Evolutionary conservation across 805 yeast species (phyloP), one percentile per base, ranked within the genome.

Genomic region (Candida nanaspora): DNA sequence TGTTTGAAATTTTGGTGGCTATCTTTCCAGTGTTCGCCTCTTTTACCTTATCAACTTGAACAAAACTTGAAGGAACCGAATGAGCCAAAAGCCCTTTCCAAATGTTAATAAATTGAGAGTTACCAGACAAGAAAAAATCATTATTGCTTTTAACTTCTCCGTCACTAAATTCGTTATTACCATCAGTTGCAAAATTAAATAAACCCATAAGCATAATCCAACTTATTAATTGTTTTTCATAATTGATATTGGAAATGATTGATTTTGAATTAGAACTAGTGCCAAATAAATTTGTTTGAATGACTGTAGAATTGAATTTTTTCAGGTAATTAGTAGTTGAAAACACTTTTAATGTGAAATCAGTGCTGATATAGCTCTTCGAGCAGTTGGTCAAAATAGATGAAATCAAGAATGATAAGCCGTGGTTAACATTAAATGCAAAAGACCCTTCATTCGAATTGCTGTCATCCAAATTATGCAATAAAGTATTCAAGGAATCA

Each of bases 131-230:
- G 29, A 84, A 63, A 41, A 76, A 73, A 20, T 66, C 61, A 14
- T 70, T 69, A 29, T 82, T 83, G 0, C 55, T 42, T 7, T 41
- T 33, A 1, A 61, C 52, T 22, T 46, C 44, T 7, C 45, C 46
- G 32, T 57, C 57, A 18, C 14, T 18, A 4, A 16, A 18, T 8
- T 16, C 22, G 6, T 31, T 10, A 8, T 6, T 23, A 8, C 4
- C 22, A 15, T 16, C 20, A 3, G 60, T 48, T 2, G 57, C 61
- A 50, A 76, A 73, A 38, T 78, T 73, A 69, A 83, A 74, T 4
- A 82, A 56, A 2, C 91, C 91, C 44, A 70, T 65, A 19, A 84
- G 51, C 20, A 81, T 51, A 14, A 75, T 68, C 91, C 93, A 84
- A 32, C 86, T 60, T 33, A 73, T 56, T 37, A 73, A 41, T 46